Evolutionary conservation across 2,329 filamentous ascomycete genomes (phyloP).

Genomic region (Aspergillus awamori): DNA sequence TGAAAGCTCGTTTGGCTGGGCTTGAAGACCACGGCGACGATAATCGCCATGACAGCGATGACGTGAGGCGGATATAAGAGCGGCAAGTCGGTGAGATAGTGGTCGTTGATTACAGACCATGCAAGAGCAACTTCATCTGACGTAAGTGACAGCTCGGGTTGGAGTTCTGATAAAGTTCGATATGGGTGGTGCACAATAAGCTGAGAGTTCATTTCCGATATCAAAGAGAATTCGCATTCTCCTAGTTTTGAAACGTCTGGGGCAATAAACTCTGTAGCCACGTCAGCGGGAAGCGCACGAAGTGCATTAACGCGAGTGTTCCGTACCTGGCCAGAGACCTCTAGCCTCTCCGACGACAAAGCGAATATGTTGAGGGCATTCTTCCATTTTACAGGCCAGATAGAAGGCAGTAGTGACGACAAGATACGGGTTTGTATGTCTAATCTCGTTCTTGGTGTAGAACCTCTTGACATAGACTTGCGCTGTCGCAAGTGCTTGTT

Average conservation of each 20-base stretch:
- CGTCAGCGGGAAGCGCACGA: conserved; percentile 20
- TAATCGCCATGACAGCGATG: conserved; percentile 82
- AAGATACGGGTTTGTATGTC: conserved; percentile 89
- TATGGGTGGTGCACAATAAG: conserved; percentile 91
- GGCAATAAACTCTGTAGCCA: conserved; percentile 63
- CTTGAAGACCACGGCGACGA: conserved; percentile 80
- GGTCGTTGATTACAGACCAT: conserved; percentile 85
- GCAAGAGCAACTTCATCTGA: conserved; percentile 77
- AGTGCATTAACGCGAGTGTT: conserved; percentile 1
- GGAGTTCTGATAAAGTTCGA: conserved; percentile 73
- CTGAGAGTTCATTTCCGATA: conserved; percentile 87
- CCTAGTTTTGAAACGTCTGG: conserved; percentile 82
- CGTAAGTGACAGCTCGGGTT: conserved; percentile 69
- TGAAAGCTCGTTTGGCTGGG: conserved; percentile 55
- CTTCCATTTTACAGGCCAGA: conserved; percentile 96
- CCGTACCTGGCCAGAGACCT: conserved; percentile 73
- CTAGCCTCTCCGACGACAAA: conserved; percentile 85
- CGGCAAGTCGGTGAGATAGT: conserved; percentile 89
- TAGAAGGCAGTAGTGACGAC: conserved; percentile 93
- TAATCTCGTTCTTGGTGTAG: conserved; percentile 87
- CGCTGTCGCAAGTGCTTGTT: conserved; percentile 91
- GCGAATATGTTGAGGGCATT: conserved; percentile 93
- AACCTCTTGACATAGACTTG: conserved; percentile 95
- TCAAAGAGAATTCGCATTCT: conserved; percentile 91
- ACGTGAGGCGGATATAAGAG: conserved; percentile 83